phyloP scores from a whole-genome alignment of 2,329 filamentous ascomycete species.

The Chalara sp. region DNA sequence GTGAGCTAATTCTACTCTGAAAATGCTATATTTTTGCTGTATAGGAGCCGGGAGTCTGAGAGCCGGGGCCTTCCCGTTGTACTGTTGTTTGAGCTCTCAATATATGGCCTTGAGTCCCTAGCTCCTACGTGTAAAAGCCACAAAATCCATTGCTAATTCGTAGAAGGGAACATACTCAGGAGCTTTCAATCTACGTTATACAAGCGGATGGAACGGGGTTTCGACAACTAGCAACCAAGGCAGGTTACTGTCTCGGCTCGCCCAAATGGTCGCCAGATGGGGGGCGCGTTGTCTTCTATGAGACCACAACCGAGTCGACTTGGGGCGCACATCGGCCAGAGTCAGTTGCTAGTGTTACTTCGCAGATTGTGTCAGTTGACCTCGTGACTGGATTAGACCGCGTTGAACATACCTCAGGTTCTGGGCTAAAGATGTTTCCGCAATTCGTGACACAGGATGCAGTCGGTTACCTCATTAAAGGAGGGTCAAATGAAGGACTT shows the following conservation, averaged over 20 bases:
- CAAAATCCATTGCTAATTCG: too few relatives aligned
- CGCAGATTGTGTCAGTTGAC: constrained; percentile 31
- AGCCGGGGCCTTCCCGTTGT: too few relatives aligned
- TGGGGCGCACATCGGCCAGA: constrained; percentile 30
- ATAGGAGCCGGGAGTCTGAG: too few relatives aligned
- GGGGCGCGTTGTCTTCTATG: constrained; percentile 31
- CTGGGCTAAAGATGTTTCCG: constrained; percentile 9
- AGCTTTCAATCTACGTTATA: constrained; percentile 34
- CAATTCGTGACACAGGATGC: constrained; percentile 10
- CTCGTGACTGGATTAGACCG: constrained; percentile 31
- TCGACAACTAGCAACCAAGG: constrained; percentile 27
- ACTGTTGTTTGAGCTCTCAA: too few relatives aligned
- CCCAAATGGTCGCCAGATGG: constrained; percentile 33
- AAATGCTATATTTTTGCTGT: too few relatives aligned
- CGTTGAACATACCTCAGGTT: constrained; percentile 17
- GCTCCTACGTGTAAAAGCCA: too few relatives aligned
- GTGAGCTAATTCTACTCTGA: constrained; percentile 5
- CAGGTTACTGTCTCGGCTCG: constrained; percentile 30
- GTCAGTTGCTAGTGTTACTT: constrained; percentile 19
- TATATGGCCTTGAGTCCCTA: too few relatives aligned
- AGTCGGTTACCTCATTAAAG: constrained; percentile 15
- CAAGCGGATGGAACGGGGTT: constrained; percentile 31
- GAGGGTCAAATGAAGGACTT: constrained; percentile 7
- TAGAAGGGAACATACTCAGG: constrained; percentile 29
- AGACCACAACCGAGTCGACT: constrained; percentile 32